Base-by-base conservation (phyloP, 805 yeast species). In the Wickerhamiella shivajii region DNA sequence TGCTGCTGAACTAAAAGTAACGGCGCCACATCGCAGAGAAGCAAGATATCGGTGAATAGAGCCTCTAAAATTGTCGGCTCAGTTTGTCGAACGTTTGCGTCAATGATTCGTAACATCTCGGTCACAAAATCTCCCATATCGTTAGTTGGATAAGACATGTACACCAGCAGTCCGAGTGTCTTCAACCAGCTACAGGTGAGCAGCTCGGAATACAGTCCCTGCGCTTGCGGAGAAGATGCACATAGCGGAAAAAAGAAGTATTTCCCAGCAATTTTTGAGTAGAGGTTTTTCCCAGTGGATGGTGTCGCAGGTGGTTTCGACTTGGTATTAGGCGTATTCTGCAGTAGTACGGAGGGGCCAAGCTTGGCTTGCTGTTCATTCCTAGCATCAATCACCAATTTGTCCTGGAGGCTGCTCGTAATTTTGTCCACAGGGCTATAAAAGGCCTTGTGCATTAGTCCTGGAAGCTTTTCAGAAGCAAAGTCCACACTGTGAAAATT, bases 181-280 rank as follows among this genome's bases (percentile, higher is more conserved):
- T 68, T 64, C 29, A 77, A 43, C 49, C 63, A 76, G 47, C 77
- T 85, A 0, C 70, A 61, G 22, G 61, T 58, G 14, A 77, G 51
- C 1, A 75, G 44, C 1, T 42, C 34, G 11, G 47, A 42, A 22
- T 45, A 46, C 20, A 39, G 33, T 10, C 44, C 41, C 3, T 31
- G 29, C 11, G 39, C 33, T 17, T 34, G 23, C 17, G 39, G 37
- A 9, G 39, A 39, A 24, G 44, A 34, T 5, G 63, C 59, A 0
- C 66, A 46, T 30, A 77, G 56, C 1, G 83, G 74, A 44, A 64
- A 74, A 42, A 63, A 74, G 31, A 73, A 61, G 10, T 47, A 46
- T 2, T 57, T 47, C 2, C 64, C 61, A 3, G 69, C 63, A 0
- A 69, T 49, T 33, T 54, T 59, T 28, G 65, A 60, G 39, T n/a